phyloP scores from a whole-genome alignment of 2,329 filamentous ascomycete genomes.

The Alternaria longipes region DNA sequence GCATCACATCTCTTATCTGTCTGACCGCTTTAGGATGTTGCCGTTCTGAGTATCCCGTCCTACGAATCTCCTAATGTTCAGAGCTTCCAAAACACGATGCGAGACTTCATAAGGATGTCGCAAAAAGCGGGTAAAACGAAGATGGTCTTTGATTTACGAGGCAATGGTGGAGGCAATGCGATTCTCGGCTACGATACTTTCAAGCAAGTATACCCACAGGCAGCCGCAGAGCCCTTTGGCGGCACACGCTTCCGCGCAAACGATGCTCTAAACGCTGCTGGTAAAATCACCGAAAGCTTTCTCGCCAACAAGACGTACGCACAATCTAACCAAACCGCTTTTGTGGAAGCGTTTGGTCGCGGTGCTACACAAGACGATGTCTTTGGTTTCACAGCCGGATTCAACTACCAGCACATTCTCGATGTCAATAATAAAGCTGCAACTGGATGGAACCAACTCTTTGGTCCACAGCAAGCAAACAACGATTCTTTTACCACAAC shows the following conservation, averaged over 20 bases:
- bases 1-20: conserved; percentile 34
- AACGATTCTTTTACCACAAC: conserved; percentile 49
- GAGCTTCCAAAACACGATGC: conserved; percentile 52
- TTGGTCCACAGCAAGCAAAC: conserved; percentile 45
- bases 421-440: conserved; percentile 43
- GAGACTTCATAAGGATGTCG: conserved; percentile 59
- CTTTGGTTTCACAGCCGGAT: conserved; percentile 35
- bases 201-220: conserved; percentile 62
- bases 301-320: conserved; percentile 39
- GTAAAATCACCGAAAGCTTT: conserved; percentile 45
- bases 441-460: conserved; percentile 48
- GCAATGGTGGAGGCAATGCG: conserved; percentile 66
- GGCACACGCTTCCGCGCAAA: conserved; percentile 59
- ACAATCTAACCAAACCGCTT: conserved; percentile 41
- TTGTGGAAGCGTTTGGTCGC: conserved; percentile 36
- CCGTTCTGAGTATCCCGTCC: conserved; percentile 56
- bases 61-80: conserved; percentile 48
- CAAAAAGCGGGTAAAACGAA: conserved; percentile 63
- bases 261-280: conserved; percentile 50
- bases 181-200: conserved; percentile 58
- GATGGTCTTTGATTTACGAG: conserved; percentile 70
- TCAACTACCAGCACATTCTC: conserved; percentile 47
- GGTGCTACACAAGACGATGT: conserved; percentile 33
- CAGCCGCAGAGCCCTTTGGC: conserved; percentile 53
- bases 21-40: conserved; percentile 55